Base-by-base conservation (phyloP, 106 monocot genomes). In the Gastrodia elata region DNA sequence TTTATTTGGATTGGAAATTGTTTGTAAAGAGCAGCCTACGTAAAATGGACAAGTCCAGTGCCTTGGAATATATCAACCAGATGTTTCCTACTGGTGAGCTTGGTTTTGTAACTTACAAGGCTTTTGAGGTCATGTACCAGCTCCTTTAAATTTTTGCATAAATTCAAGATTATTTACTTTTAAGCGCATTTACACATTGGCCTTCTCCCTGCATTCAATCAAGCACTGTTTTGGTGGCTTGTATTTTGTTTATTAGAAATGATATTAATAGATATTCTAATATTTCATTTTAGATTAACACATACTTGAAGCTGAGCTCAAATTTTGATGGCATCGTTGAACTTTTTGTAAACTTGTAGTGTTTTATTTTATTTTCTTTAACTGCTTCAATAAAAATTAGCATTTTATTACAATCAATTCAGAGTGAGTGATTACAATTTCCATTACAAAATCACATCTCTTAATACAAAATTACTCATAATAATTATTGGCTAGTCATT, bases 51-150 rank as follows among this genome's bases (percentile, higher is more conserved):
- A 98, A 91, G 76, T 91, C 93, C 37, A 91, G 91, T 76, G 97
- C 97, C 48, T 49, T 94, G 55, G 94, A 94, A 75, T 94, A 94
- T 78, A 94, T 94, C 71, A 94, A 94, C 36, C 91, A 91, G 87
- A 98, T 98, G 97, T 98, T 98, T 48, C 93, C 97, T 9, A 97
- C 92, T 20, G 92, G 96, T 96, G 38, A 55, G 72, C 35, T n/a
- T 46, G 16, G 42, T 42, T 42, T 42, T n/a, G 11, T 42, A 42
- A 14, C 42, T 42, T 42, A 42, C 42, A 6, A 5, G 61, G 30
- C 2, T 14, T 10, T 61, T 61, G 32, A 6, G 9, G 32, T 27
- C 22, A 61, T 61, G 2, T 61, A 61, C 10, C 32, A 32, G 32
- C 13, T 58, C 27, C 27, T 61, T 61, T 32, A 4, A 61, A 61